Percentiles rank a stretch among this genome's conserved stretches.
Conservation (phyloP, 768 basidiomycete genomes). For the Tricholoma sp. region DNA sequence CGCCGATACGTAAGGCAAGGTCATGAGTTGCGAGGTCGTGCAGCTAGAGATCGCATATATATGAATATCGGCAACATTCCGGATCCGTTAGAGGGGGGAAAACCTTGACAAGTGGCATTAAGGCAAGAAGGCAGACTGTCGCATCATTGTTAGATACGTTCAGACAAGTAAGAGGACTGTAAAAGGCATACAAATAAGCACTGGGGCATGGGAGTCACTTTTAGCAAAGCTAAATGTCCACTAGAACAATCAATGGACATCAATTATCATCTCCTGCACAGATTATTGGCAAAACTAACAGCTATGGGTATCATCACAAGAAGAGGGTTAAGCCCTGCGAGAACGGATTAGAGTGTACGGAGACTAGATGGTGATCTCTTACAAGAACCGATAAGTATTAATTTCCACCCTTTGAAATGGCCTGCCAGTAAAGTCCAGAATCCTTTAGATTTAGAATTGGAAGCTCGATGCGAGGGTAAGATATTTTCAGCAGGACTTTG, state of each 20-base stretch:
- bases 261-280: not conserved
- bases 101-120: slow-evolving; percentile 79
- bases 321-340: slow-evolving; percentile 65
- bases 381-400: slow-evolving; percentile 56
- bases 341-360: not conserved
- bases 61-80: not conserved
- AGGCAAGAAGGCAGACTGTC: slow-evolving; percentile 59
- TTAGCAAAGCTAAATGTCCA: slow-evolving; percentile 50
- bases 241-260: slow-evolving; percentile 25
- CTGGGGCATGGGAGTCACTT: slow-evolving; percentile 43
- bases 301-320: slow-evolving; percentile 62
- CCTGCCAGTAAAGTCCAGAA: not conserved
- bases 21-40: slow-evolving; percentile 77
- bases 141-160: not conserved
- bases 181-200: slow-evolving; percentile 49
- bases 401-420: slow-evolving; percentile 41
- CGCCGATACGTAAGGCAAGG: slow-evolving; percentile 70
- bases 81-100: not conserved
- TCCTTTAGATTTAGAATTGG: slow-evolving; percentile 8
- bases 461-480: slow-evolving; percentile 11
- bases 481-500: slow-evolving; percentile 2
- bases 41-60: slow-evolving; percentile 34
- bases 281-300: slow-evolving; percentile 33
- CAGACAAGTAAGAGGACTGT: not conserved
- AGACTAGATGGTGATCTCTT: slow-evolving; percentile 14